phyloP scores from a whole-genome alignment of 352 stramenopile genomes.

The Phytophthora pseudosyringae region DNA sequence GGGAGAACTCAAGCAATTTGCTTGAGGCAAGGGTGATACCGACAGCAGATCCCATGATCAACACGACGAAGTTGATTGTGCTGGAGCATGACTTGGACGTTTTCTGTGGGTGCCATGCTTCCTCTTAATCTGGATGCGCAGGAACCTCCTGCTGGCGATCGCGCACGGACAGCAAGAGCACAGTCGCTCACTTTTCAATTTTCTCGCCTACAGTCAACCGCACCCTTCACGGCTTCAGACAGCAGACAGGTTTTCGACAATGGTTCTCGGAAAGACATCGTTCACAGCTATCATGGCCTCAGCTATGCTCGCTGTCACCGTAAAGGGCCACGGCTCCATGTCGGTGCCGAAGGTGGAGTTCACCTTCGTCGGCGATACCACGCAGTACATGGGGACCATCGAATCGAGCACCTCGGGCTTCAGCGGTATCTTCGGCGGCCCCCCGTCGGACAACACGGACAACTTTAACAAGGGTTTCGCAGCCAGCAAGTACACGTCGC shows the following conservation, averaged over 20 bases:
- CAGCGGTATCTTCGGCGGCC: slow-evolving; percentile 17
- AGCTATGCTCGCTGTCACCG: slow-evolving; percentile 25
- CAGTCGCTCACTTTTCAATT: slow-evolving; percentile 30
- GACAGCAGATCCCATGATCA: slow-evolving; percentile 26
- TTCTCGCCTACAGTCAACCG: slow-evolving; percentile 15
- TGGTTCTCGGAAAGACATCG: slow-evolving; percentile 27
- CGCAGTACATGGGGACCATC: slow-evolving; percentile 33
- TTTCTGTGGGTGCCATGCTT: background rate
- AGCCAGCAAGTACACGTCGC: slow-evolving; percentile 29
- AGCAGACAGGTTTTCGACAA: slow-evolving; percentile 25
- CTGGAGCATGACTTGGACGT: background rate
- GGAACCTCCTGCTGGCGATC: slow-evolving; percentile 1
- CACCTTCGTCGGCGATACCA: slow-evolving; percentile 32
- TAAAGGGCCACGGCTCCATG: slow-evolving; percentile 35
- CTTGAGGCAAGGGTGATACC: slow-evolving; percentile 2
- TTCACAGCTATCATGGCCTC: slow-evolving; percentile 20
- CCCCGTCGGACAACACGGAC: slow-evolving; percentile 30
- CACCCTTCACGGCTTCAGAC: slow-evolving; percentile 15
- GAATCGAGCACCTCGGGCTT: slow-evolving; percentile 31
- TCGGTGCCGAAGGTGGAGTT: slow-evolving; percentile 32
- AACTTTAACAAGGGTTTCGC: slow-evolving; percentile 31
- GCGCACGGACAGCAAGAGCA: slow-evolving; percentile 16
- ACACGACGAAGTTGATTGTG: slow-evolving; percentile 3
- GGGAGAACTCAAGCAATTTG: slow-evolving; percentile 3
- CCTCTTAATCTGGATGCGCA: slow-evolving; percentile 16